These are phyloP conservation scores for Typha latifolia DNA, from an alignment of 176 grass and related monocot genomes.

Conservation along the genomic window DNA sequence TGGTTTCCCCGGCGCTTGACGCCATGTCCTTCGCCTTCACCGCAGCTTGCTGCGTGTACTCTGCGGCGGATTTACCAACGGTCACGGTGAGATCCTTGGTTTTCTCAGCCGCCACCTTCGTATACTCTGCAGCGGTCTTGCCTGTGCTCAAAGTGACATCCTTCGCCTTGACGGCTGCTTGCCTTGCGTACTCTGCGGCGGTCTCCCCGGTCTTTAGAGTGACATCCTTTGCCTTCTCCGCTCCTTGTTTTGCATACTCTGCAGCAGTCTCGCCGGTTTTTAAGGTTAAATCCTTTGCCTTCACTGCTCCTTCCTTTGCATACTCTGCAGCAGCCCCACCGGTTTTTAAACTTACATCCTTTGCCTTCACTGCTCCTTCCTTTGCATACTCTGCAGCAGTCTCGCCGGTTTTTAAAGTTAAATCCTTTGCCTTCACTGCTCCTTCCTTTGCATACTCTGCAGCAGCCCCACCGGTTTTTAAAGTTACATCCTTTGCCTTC, in stretches of 20 bases:
- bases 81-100: conserved; percentile 39
- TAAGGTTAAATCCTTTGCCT: conserved; percentile 21
- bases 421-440: conserved; percentile 23
- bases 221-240: conserved; percentile 36
- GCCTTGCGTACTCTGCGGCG: conserved; percentile 26
- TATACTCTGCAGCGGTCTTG: conserved; percentile 29
- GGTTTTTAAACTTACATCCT: conserved; percentile 32
- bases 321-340: conserved; percentile 5
- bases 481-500: background rate
- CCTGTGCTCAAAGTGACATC: conserved; percentile 31
- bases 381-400: conserved; percentile 37
- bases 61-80: conserved; percentile 22
- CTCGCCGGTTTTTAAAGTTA: conserved; percentile 15
- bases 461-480: background rate
- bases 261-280: conserved; percentile 18
- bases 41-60: conserved; percentile 15
- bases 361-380: conserved; percentile 37
- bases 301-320: conserved; percentile 18
- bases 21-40: conserved; percentile 47
- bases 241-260: conserved; percentile 49
- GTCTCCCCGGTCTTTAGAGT: conserved; percentile 30
- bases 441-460: conserved; percentile 13
- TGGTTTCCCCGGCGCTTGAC: conserved; percentile 16
- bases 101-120: conserved; percentile 38
- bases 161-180: conserved; percentile 37